Evolutionary conservation across 1,139 yeast species (phyloP), one percentile per base, ranked within the genome.

Genomic region (Suhomyces coccinellae): DNA sequence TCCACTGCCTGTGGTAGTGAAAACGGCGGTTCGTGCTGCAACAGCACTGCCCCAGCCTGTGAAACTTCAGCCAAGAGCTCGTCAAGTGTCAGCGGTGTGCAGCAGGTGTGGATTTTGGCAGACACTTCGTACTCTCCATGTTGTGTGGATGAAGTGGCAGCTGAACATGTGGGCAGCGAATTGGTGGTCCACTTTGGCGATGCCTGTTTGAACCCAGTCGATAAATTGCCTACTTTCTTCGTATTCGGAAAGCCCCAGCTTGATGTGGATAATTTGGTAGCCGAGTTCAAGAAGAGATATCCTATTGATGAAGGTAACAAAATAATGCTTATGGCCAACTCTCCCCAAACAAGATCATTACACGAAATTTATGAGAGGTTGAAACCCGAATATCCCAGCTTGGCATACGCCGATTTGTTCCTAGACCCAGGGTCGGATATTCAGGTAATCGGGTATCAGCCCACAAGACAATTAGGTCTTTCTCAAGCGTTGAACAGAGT

Each of bases 111-210:
- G 90, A 76, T 85, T 13, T 68, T 93, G 34, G 99, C 98, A 0
- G 99, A 95, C 59, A 91, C 99, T 0, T 89, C 97, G 0, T 95
- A 93, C 57, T 88, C 97, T 20, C 77, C 97, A 0, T 93, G 99
- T 63, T 93, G 99, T 68, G 87, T 93, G 13, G 99, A 93, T 63
- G 97, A 90, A 59, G 96, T 93, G 17, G 98, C 99, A 0, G 96
- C 97, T 0, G 91, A 87, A 58, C 99, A 93, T 65, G 96, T 93
- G 11, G 62, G 71, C 7, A 93, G 96, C 17, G 96, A 91, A 52
- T 67, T 87, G 10, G 89, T 95, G 27, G 82, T 91, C 1, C 99
- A 93, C 64, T 89, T 90, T 63, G 99, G 99, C 4, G 95, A 89
- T 60, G 95, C 98, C 0, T 93, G 99, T 63, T 67, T 93, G 57